Evolutionary conservation across 176 grass and related monocot genomes (phyloP).

Genomic region (Elymus sibiricus): DNA sequence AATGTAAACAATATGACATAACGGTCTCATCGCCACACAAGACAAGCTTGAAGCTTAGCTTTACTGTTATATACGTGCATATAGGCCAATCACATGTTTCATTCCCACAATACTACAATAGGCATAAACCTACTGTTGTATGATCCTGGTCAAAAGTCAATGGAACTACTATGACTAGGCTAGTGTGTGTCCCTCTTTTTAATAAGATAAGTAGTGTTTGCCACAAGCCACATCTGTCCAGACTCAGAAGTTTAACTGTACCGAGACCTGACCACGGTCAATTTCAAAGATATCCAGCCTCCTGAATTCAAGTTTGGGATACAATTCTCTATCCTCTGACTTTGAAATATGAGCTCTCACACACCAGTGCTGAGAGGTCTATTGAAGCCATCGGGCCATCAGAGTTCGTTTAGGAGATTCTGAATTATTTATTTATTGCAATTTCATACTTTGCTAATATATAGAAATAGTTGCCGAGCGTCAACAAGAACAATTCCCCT

Average conservation of each 20-base stretch:
- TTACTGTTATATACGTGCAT: background rate
- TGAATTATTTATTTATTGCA: too few species aligned
- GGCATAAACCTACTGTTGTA: background rate
- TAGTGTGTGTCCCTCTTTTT: slow-evolving; percentile 8
- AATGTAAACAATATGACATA: background rate
- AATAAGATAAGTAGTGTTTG: background rate
- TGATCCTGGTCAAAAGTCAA: slow-evolving; percentile 16
- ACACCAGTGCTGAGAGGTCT: background rate
- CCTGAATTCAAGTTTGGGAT: background rate
- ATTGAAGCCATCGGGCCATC: background rate
- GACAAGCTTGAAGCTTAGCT: background rate
- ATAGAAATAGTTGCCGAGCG: background rate
- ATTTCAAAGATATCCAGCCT: background rate
- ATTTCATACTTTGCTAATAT: too few species aligned
- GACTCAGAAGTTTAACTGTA: background rate
- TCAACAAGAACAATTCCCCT: background rate
- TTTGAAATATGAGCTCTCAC: background rate
- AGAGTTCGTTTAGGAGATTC: background rate
- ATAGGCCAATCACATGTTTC: background rate
- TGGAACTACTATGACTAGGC: slow-evolving; percentile 12
- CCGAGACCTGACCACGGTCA: background rate
- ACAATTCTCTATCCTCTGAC: background rate
- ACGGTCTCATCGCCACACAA: background rate
- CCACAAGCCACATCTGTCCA: background rate
- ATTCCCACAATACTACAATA: slow-evolving; percentile 21